Evolutionary conservation across 2,329 filamentous ascomycete species (phyloP), one percentile per base, ranked within the genome.

Genomic region (Zasmidium cellare): DNA sequence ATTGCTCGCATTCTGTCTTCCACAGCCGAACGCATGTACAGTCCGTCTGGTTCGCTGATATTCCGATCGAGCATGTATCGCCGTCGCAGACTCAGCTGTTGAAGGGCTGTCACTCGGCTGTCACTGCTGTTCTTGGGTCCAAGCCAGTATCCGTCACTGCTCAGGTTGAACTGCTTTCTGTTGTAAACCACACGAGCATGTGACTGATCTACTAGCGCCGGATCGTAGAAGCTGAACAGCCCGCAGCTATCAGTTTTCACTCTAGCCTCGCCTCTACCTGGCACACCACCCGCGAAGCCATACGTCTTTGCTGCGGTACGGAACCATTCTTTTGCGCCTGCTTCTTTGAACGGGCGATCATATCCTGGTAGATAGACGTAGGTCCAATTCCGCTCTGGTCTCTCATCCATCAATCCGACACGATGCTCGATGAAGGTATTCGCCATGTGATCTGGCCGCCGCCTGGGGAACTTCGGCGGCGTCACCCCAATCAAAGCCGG

Each of bases 181-280:
- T 81, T 79, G 19, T 68, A 63, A 3, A 59, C 45, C 0, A 70
- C 67, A 22, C 77, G 69, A 2, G 69, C 64, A 44, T 62, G 52
- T 7, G 65, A 66, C 51, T 76, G 71, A 28, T 71, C 67, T 2
- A 52, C 53, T 31, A 77, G 74, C 11, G 58, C 64, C 1, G 72
- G 71, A 46, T 78, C 73, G 59, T 81, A 81, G 67, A 79, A 82
- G 56, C 73, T 79, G 51, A 79, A 64, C 44, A 81, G 69, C 0
- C 76, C 76, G 61, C 79, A 81, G 20, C 67, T 68, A n/a, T 75
- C 66, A 2, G 76, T 63, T 54, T 69, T 73, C 1, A 78, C 73
- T 18, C 79, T 68, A 16, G 70, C 66, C 64, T 82, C 80, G 12
- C 79, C 79, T 3, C 64, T 63, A 1, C 77, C 77, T 1, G 73